A percentile compares a stretch with the other conserved stretches of the same genome.
These are phyloP conservation scores for Nothomitra cinnamomea DNA, from an alignment of 2,329 filamentous ascomycete species.

Conservation along the genomic window DNA sequence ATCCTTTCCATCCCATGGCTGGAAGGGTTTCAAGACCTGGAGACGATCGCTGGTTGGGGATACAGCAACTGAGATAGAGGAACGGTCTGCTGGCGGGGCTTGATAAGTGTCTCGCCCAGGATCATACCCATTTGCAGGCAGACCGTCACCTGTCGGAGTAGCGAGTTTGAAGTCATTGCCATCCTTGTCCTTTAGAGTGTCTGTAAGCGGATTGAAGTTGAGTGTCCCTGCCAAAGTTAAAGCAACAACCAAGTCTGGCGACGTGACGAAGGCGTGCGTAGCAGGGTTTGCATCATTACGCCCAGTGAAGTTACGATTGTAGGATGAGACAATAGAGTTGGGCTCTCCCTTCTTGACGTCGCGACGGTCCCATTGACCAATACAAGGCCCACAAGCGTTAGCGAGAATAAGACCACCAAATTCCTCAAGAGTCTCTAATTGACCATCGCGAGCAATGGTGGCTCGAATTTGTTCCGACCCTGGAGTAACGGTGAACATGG, in stretches of 20 bases:
- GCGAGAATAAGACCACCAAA: constrained; percentile 89
- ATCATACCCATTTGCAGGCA: constrained; percentile 73
- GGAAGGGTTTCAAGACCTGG: constrained; percentile 75
- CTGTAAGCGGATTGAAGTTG: constrained; percentile 88
- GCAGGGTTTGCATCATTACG: constrained; percentile 93
- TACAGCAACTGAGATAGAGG: constrained; percentile 58
- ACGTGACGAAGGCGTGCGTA: constrained; percentile 85
- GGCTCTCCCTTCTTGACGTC: constrained; percentile 90
- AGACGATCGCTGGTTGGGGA: constrained; percentile 85
- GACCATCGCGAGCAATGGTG: constrained; percentile 78
- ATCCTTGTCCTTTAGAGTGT: constrained; percentile 83
- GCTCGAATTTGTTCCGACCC: constrained; percentile 94
- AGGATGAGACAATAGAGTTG: constrained; percentile 96
- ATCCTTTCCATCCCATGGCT: constrained; percentile 85
- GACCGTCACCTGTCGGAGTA: constrained; percentile 61
- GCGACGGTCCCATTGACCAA: constrained; percentile 86
- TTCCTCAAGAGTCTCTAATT: constrained; percentile 87
- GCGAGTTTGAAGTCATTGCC: constrained; percentile 90
- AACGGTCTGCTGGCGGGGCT: constrained; percentile 70
- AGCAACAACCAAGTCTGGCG: constrained; percentile 76
- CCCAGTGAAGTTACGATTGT: constrained; percentile 99
- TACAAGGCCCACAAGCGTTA: constrained; percentile 86
- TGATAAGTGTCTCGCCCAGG: constrained; percentile 89
- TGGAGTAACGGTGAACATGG: constrained; percentile 85
- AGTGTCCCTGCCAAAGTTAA: constrained; percentile 69